Evolutionary conservation across 495 filamentous ascomycete species (phyloP).

Genomic region (Tuber aestivum): DNA sequence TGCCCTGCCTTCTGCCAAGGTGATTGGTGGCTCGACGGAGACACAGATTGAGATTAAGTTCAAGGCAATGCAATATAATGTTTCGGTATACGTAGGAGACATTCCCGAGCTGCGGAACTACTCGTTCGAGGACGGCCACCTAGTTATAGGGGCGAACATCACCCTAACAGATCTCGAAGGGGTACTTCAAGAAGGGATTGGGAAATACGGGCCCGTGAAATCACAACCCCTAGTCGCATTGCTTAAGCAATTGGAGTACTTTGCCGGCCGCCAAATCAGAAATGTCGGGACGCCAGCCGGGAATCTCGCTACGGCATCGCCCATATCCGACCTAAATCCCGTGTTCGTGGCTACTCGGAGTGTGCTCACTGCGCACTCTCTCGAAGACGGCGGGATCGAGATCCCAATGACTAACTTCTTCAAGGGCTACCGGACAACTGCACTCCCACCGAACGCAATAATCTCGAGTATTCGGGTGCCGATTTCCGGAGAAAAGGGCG

Average conservation of each 20-base stretch:
- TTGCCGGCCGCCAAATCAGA: conserved; percentile 90
- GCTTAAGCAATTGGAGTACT: conserved; percentile 78
- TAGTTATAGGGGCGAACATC: conserved; percentile 89
- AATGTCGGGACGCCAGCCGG: conserved; percentile 96
- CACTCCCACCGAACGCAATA: conserved; percentile 72
- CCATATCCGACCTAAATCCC: conserved; percentile 94
- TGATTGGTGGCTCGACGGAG: conserved; percentile 93
- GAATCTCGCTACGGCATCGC: conserved; percentile 89
- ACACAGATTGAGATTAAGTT: conserved; percentile 99
- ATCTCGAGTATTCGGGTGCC: conserved; percentile 85
- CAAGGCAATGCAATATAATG: conserved; percentile 83
- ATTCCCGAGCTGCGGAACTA: conserved; percentile 81
- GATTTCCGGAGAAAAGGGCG: conserved; percentile 58
- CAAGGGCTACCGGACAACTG: conserved; percentile 80
- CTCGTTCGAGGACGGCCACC: conserved; percentile 66
- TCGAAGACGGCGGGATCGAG: conserved; percentile 58
- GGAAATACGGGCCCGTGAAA: conserved; percentile 64
- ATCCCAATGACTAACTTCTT: conserved; percentile 93
- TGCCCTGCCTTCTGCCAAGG: conserved; percentile 76
- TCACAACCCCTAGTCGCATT: conserved; percentile 71
- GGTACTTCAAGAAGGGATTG: conserved; percentile 67
- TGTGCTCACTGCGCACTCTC: conserved; percentile 68
- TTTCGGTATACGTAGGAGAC: conserved; percentile 88
- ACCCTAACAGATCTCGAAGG: conserved; percentile 76
- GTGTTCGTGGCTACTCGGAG: conserved; percentile 86